Conservation (phyloP, 192 early-diverging fungal genomes). For the Umbelopsis ramanniana region DNA sequence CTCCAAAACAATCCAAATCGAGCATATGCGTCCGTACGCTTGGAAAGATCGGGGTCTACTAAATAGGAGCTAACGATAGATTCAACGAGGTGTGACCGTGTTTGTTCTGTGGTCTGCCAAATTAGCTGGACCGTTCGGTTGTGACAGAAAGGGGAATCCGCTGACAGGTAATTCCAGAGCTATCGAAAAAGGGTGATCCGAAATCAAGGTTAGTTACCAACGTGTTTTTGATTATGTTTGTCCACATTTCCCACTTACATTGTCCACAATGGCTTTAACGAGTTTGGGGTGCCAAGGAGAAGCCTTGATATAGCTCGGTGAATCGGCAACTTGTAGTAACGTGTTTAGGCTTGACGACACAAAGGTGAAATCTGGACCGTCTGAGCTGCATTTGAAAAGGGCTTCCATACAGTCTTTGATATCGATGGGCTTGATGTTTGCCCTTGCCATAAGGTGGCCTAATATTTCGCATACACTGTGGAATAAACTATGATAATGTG, state of each 20-base stretch:
- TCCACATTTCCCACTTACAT: slow-evolving; percentile 27
- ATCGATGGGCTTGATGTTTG: neutral
- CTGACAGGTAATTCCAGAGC: slow-evolving; percentile 69
- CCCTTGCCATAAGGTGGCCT: neutral
- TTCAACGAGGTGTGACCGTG: slow-evolving; percentile 64
- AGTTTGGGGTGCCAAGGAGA: slow-evolving; percentile 32
- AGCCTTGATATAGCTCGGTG: neutral
- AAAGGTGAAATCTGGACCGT: slow-evolving; percentile 10
- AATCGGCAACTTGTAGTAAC: neutral
- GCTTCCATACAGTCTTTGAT: neutral
- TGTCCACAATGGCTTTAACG: slow-evolving; percentile 50
- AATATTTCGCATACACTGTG: neutral
- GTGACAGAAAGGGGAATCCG: slow-evolving; percentile 60
- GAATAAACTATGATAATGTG: neutral
- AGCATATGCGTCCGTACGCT: slow-evolving; percentile 52
- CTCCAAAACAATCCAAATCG: slow-evolving; percentile 76
- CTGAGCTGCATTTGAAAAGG: neutral
- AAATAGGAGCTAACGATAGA: slow-evolving; percentile 59
- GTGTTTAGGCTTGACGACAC: neutral
- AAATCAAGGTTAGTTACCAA: neutral
- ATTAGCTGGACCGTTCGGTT: slow-evolving; percentile 66
- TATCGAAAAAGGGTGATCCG: neutral
- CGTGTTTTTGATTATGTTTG: neutral
- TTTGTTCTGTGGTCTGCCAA: slow-evolving; percentile 60
- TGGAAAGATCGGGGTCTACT: slow-evolving; percentile 32